Evolutionary conservation across 2,329 filamentous ascomycete species (phyloP), one percentile per base, ranked within the genome.

Genomic region (Chaetomium sp.): DNA sequence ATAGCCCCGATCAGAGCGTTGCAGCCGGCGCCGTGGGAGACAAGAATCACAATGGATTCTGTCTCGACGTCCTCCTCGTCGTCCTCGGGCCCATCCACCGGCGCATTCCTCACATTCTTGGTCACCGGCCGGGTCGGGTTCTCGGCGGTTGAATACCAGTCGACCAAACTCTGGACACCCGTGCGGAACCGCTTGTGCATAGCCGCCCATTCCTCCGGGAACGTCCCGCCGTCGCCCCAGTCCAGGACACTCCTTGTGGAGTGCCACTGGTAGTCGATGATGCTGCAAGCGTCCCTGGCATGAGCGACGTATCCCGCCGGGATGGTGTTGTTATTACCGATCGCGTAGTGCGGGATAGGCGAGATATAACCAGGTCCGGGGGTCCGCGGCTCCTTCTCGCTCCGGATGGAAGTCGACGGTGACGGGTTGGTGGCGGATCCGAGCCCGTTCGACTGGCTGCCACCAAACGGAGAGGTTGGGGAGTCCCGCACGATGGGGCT

Each of bases 221-320:
- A 88, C 44, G 86, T 80, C 41, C 92, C 94, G 8, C 92, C 92
- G 65, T 90, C 85, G 6, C 91, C 92, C 88, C 94, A 97, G 59
- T 85, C 78, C 44, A 89, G 79, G 0, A 88, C 84, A 2, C 80
- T 75, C 11, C 88, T 81, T 79, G 91, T 92, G 57, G 91, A 96
- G 67, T 99, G 91, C 92, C 94, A 99, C 64, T 92, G 88, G 66
- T 89, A 95, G 70, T 99, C 94, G n/a, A 96, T 79, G 50, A 88
- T 80, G 5, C 89, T 78, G 66, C 91, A 97, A 10, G 87, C 84
- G 67, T 97, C 90, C 59, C 91, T 83, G 7, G 92, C 92, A 71
- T 99, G 94, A 0, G 89, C 82, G 14, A 96, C 88, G 68, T 95
- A 95, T 2, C 92, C 94, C 2, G 84, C 76, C 0, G 94, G 94